Base-by-base conservation (phyloP, 176 grass and related monocot genomes). In the Dactylis glomerata region DNA sequence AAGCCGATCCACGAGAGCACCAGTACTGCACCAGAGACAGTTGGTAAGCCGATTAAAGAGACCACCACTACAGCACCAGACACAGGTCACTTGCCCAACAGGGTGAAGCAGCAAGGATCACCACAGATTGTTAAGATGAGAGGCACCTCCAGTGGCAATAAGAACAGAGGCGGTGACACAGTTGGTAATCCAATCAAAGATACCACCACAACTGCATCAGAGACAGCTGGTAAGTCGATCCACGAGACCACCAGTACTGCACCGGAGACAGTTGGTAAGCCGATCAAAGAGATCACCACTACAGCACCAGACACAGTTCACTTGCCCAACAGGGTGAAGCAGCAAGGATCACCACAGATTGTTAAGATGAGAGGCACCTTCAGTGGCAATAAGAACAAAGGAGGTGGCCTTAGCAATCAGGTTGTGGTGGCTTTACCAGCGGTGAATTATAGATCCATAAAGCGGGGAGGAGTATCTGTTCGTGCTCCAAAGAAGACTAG, bases 381-480 rank as follows among this genome's bases (percentile, higher is more conserved):
- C 23, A 78, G 16, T 47, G 61, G 23, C 20, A 76, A 68, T 33
- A 33, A 57, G 27, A 33, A 55, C 8, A 54, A 76, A 42, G 47
- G 4, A 57, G 57, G 46, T 34, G 74, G 23, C 16, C 42, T 19
- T 10, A 2, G 22, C 0, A 42, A 54, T 26, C 32, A 57, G 55
- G 36, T 82, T 83, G 88, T 83, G 15, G 14, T 82, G 54, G 84
- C 79, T 73, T 79, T 90, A 83, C 88, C 83, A 14, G 73, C 61
- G 10, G 79, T 73, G 36, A 90, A 51, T 56, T 51, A 72, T 45
- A 61, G 41, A 19, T 42, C 54, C 41, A 8, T 33, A 20, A 82
- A 86, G 46, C 32, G 8, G 10, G 52, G 71, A 46, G 79, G 36
- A 79, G 55, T 54, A 24, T 73, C 79, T 31, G 57, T 67, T 71